Conservation (phyloP, 2,329 filamentous ascomycete genomes). For the Fusarium pseudoanthophilum region DNA sequence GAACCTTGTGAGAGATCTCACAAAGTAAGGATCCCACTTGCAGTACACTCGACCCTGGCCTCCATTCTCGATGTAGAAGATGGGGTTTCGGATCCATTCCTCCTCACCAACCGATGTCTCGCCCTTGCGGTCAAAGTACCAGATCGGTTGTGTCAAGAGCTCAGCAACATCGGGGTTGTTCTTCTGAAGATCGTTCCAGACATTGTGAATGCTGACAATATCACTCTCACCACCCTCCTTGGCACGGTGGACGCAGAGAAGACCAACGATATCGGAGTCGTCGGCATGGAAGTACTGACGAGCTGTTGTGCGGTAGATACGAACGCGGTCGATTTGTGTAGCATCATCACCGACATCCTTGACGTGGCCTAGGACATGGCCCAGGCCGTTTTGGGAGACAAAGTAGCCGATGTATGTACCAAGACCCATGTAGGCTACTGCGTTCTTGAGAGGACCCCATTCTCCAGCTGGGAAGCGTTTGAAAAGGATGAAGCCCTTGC, state of each 20-base stretch:
- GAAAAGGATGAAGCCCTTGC: constrained; percentile 91
- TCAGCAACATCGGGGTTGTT: constrained; percentile 83
- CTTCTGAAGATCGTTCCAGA: constrained; percentile 82
- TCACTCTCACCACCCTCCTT: constrained; percentile 86
- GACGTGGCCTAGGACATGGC: constrained; percentile 88
- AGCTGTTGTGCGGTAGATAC: constrained; percentile 90
- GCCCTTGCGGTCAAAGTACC: constrained; percentile 94
- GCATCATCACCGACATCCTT: constrained; percentile 88
- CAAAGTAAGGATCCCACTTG: constrained; percentile 93
- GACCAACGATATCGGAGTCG: constrained; percentile 82
- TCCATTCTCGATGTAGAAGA: constrained; percentile 81
- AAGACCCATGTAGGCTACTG: constrained; percentile 90
- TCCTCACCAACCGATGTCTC: constrained; percentile 80
- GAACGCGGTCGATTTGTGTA: constrained; percentile 83
- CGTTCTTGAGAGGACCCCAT: constrained; percentile 84
- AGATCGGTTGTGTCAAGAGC: constrained; percentile 78
- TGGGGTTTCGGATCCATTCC: constrained; percentile 75
- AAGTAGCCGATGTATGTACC: constrained; percentile 89
- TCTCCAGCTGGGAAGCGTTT: constrained; percentile 81
- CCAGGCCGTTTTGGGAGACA: constrained; percentile 84
- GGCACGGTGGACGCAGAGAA: constrained; percentile 82
- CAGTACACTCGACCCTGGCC: constrained; percentile 64
- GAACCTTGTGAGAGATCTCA: constrained; percentile 79
- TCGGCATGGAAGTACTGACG: constrained; percentile 70
- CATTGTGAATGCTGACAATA: constrained; percentile 79